Conservation (phyloP, 1,284 basidiomycete genomes). For the Irpex lacteus region DNA sequence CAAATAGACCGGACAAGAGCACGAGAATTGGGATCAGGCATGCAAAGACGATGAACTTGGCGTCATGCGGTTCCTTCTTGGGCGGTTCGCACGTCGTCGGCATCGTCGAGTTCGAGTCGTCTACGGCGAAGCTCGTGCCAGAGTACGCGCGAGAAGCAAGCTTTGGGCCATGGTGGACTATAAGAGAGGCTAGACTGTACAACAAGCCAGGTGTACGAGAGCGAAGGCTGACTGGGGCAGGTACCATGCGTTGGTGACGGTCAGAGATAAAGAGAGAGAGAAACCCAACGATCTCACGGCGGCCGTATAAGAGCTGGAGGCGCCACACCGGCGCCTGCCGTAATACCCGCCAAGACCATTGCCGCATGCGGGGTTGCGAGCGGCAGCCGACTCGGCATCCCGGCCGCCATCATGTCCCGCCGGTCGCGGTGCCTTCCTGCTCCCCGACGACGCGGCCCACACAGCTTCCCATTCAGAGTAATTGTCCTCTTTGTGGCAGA, state of each 20-base stretch:
- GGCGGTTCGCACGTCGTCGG: slow-evolving; percentile 19
- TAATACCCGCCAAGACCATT: not conserved
- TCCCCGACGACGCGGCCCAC: too few species aligned
- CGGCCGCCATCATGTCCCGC: not conserved
- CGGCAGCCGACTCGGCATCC: not conserved
- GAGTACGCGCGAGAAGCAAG: slow-evolving; percentile 7
- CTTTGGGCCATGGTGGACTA: slow-evolving; percentile 15
- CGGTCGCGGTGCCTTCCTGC: not conserved
- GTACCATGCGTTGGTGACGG: slow-evolving; percentile 15
- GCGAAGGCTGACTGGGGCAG: slow-evolving; percentile 12
- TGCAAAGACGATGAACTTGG: slow-evolving; percentile 41
- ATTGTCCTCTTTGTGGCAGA: too few species aligned
- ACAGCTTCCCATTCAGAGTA: too few species aligned
- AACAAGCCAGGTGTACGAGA: slow-evolving; percentile 14
- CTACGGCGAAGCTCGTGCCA: slow-evolving; percentile 11
- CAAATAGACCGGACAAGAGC: slow-evolving; percentile 59
- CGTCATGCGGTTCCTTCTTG: slow-evolving; percentile 8
- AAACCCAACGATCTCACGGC: not conserved
- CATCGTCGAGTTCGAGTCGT: not conserved
- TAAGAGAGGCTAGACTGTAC: slow-evolving; percentile 13
- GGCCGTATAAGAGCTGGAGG: not conserved
- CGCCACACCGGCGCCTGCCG: not conserved
- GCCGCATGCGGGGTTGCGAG: too few species aligned
- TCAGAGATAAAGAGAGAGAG: not conserved
- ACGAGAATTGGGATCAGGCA: slow-evolving; percentile 58